A percentile compares a stretch with the other conserved stretches of the same genome.
These are phyloP conservation scores for Fusarium staphyleae DNA, from an alignment of 2,329 filamentous ascomycete genomes.

Conservation along the genomic window DNA sequence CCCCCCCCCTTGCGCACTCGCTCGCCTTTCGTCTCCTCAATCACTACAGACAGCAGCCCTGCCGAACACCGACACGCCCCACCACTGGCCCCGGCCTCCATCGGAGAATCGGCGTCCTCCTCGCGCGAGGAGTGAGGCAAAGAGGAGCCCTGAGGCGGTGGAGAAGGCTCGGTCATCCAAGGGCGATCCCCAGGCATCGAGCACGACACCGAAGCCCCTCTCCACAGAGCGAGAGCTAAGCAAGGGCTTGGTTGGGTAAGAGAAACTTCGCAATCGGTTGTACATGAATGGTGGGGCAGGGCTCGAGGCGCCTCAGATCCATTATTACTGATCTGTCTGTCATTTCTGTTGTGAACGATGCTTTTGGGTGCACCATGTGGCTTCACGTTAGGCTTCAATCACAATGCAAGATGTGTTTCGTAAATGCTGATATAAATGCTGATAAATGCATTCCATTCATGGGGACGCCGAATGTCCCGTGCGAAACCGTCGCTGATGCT, in stretches of 20 bases:
- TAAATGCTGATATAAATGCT: neutral
- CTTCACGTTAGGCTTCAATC: neutral
- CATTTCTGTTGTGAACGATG: no score
- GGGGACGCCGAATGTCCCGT: constrained; percentile 27
- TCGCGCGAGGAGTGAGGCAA: neutral
- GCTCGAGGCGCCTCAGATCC: no score
- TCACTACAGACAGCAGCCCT: constrained; percentile 13
- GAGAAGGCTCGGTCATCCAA: constrained; percentile 2
- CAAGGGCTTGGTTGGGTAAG: neutral
- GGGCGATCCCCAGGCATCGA: neutral
- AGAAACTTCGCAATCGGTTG: constrained; percentile 31
- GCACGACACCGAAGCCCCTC: constrained; percentile 17
- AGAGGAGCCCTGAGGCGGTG: constrained; percentile 16
- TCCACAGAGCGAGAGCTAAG: neutral
- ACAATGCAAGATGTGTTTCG: neutral
- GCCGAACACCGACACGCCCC: constrained; percentile 24
- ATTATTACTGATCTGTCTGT: constrained; percentile 7
- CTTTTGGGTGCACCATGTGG: no score
- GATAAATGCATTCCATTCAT: constrained; percentile 33
- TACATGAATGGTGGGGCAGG: constrained; percentile 9
- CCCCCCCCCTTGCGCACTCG: constrained; percentile 11
- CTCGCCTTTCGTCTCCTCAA: constrained; percentile 1
- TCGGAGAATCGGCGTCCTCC: neutral
- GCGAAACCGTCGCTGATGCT: constrained; percentile 38
- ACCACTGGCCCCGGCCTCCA: neutral